These are phyloP conservation scores for Nakazawaea peltata DNA, from an alignment of 805 yeast genomes.

Conservation along the genomic window DNA sequence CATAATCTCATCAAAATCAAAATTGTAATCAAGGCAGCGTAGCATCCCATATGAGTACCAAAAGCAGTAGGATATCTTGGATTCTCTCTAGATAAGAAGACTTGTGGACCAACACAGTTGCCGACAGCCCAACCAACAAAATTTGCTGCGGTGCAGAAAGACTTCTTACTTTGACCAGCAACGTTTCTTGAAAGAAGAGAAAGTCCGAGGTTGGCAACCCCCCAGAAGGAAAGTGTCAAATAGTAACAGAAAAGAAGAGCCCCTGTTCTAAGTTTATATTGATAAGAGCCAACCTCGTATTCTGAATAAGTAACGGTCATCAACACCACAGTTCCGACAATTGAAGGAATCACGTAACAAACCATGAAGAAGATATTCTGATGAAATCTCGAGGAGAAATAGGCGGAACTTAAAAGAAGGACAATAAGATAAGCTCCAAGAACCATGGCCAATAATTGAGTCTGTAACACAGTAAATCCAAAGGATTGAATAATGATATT, in stretches of 20 bases:
- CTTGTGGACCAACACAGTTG: conserved; percentile 48
- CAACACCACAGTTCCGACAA: conserved; percentile 23
- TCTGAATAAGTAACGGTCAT: conserved; percentile 16
- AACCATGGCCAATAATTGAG: conserved; percentile 25
- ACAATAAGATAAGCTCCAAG: conserved; percentile 23
- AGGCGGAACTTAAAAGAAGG: conserved; percentile 18
- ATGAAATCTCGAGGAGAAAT: conserved; percentile 14
- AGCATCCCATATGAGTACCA: conserved; percentile 10
- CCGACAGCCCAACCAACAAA: conserved; percentile 38
- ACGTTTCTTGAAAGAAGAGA: conserved; percentile 21
- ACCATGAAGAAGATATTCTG: conserved; percentile 17
- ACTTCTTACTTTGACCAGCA: conserved; percentile 44
- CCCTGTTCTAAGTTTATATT: conserved; percentile 15
- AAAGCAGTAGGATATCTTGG: conserved; percentile 17
- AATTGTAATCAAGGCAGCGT: conserved; percentile 13
- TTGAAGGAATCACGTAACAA: conserved; percentile 21
- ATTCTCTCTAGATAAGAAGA: conserved; percentile 37
- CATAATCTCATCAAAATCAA: conserved; percentile 19
- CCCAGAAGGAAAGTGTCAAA: conserved; percentile 19
- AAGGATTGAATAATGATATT: conserved; percentile 21
- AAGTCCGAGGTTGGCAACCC: conserved; percentile 17
- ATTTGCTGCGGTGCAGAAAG: conserved; percentile 35
- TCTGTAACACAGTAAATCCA: conserved; percentile 21
- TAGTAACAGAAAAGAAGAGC: conserved; percentile 23
- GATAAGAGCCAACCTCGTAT: conserved; percentile 13